Conservation (phyloP, 2,329 filamentous ascomycete species). For the Fusarium sp. region DNA sequence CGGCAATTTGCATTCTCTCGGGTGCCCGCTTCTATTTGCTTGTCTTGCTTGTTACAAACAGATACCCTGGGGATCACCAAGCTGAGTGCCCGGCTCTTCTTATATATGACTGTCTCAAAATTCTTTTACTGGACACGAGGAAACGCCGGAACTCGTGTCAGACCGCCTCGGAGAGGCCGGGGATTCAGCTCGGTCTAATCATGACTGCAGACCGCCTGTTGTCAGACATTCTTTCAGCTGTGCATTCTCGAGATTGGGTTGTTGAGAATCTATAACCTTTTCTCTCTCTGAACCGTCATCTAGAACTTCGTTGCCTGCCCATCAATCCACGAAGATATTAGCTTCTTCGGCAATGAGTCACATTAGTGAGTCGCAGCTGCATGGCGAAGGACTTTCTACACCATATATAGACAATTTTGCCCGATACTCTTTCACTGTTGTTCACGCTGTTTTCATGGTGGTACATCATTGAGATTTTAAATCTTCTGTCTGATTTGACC, state of each 20-base stretch:
- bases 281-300: neutral
- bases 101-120: neutral
- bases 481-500: neutral
- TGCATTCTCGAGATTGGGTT: neutral
- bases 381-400: neutral
- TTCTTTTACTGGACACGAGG: neutral
- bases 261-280: neutral
- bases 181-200: neutral
- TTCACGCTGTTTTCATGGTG: constrained; percentile 2
- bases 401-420: constrained; percentile 1
- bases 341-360: constrained; percentile 23
- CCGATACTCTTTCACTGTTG: neutral
- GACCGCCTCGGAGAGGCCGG: neutral
- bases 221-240: neutral
- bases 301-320: neutral
- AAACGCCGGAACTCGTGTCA: neutral
- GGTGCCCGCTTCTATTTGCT: neutral
- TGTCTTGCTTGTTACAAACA: neutral
- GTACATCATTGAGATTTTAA: neutral
- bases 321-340: neutral
- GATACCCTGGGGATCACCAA: neutral
- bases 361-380: neutral
- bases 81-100: neutral
- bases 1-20: neutral
- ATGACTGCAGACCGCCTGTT: neutral